Percentiles rank a stretch among this genome's conserved stretches.
Conservation (phyloP, 1,139 yeast genomes). For the Diutina pseudorugosa region DNA sequence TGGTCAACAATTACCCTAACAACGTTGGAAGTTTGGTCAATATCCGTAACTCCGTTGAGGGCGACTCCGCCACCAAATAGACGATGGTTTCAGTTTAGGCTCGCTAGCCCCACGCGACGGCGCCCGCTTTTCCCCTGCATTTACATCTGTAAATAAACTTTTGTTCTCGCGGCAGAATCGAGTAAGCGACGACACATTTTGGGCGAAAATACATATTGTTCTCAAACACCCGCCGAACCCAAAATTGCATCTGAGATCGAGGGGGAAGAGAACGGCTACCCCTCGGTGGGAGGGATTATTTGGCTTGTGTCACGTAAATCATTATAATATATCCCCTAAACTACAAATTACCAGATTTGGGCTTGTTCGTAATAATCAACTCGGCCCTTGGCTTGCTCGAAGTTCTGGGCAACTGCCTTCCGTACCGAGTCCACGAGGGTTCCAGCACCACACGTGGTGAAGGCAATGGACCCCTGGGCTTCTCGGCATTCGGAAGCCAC, state of each 20-base stretch:
- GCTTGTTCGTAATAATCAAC: conserved; percentile 9
- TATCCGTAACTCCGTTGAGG: too few species aligned
- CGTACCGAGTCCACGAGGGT: conserved; percentile 9
- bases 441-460: conserved; percentile 9
- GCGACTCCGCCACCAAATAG: too few species aligned
- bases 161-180: not conserved
- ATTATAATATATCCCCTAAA: too few species aligned
- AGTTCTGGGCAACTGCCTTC: conserved; percentile 6
- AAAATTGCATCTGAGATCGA: too few species aligned
- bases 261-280: too few species aligned
- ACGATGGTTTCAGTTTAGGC: too few species aligned
- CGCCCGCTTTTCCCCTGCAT: not conserved
- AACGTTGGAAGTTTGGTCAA: too few species aligned
- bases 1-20: too few species aligned
- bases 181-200: not conserved
- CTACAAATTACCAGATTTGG: conserved; percentile 8
- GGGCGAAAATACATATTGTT: not conserved
- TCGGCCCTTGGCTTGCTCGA: conserved; percentile 7
- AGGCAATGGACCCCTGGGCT: conserved; percentile 7
- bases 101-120: too few species aligned
- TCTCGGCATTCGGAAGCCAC: conserved; percentile 6
- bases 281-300: too few species aligned
- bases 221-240: not conserved
- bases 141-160: not conserved
- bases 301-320: too few species aligned